These are phyloP conservation scores for Xylaria sp. DNA, from an alignment of 2,329 filamentous ascomycete species.

Conservation along the genomic window DNA sequence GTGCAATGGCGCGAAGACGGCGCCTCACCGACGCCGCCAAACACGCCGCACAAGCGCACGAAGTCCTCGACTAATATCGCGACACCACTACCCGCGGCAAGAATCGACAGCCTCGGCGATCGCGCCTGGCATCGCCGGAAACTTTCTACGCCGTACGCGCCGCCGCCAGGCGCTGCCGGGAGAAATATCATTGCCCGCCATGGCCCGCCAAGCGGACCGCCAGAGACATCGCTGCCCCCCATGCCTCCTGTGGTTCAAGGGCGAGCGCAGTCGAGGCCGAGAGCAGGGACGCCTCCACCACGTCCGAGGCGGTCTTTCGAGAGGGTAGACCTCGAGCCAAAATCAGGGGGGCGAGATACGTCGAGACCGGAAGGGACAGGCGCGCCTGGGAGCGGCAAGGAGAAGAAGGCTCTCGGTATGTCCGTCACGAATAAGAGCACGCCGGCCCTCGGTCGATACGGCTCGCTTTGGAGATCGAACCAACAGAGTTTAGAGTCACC, in stretches of 20 bases:
- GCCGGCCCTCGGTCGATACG: constrained; percentile 29
- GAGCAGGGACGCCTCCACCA: not conserved
- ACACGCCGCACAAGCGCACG: constrained; percentile 4
- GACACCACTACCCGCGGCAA: constrained; percentile 32
- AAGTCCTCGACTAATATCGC: constrained; percentile 14
- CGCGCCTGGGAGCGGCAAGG: not conserved
- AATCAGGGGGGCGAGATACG: not conserved
- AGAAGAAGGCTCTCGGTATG: constrained; percentile 14
- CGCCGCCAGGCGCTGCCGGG: not conserved
- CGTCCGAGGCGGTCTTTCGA: constrained; percentile 40
- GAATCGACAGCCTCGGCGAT: constrained; percentile 40
- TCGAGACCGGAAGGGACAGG: not conserved
- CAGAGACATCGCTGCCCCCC: constrained; percentile 38
- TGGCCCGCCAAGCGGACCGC: constrained; percentile 37
- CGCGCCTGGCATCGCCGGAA: constrained; percentile 48
- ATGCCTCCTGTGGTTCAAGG: constrained; percentile 30
- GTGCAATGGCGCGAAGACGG: constrained; percentile 23
- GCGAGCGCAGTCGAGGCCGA: constrained; percentile 1
- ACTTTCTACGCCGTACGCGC: constrained; percentile 41
- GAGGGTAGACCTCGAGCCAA: constrained; percentile 19
- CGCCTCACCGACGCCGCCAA: constrained; percentile 1
- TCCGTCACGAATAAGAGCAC: constrained; percentile 26
- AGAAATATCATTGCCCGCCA: constrained; percentile 10
- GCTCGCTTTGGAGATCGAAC: constrained; percentile 23
- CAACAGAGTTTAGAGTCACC: constrained; percentile 23